Percentiles rank a stretch among this genome's conserved stretches.
Evolutionary conservation across 257 asterid species (phyloP).

Genomic region (Primulina huaijiensis): DNA sequence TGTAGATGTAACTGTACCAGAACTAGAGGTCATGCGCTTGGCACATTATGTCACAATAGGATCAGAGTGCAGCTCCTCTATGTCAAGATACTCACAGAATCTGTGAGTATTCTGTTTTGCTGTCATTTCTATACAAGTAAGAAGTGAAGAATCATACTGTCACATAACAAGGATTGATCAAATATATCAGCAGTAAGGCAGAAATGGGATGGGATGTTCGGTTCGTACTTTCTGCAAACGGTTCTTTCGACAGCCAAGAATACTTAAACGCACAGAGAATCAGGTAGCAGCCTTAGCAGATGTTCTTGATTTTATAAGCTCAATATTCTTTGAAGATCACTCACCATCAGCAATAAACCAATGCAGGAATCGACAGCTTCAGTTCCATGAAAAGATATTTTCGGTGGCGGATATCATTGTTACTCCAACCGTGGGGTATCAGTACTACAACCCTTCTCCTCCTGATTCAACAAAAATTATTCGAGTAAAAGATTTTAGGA

Average conservation of each 20-base stretch:
- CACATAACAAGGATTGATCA: background rate
- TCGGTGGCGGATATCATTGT: slow-evolving; percentile 75
- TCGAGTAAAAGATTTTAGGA: background rate
- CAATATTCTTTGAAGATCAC: background rate
- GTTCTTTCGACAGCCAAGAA: slow-evolving; percentile 75
- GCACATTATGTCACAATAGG: slow-evolving; percentile 82
- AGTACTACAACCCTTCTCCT: background rate
- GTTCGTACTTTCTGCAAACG: slow-evolving; percentile 66
- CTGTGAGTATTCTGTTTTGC: slow-evolving; percentile 34
- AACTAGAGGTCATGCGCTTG: slow-evolving; percentile 85
- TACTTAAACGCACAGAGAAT: slow-evolving; percentile 81
- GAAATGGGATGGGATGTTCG: slow-evolving; percentile 91
- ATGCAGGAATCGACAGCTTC: slow-evolving; percentile 64
- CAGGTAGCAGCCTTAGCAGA: slow-evolving; percentile 36
- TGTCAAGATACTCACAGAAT: slow-evolving; percentile 46
- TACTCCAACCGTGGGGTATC: slow-evolving; percentile 87
- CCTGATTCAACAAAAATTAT: background rate
- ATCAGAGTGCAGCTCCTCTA: slow-evolving; percentile 64
- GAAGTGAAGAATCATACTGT: background rate
- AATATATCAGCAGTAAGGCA: slow-evolving; percentile 42
- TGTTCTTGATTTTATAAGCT: background rate
- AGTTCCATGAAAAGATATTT: slow-evolving; percentile 65
- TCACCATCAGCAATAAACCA: background rate
- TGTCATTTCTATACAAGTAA: background rate
- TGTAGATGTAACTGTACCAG: slow-evolving; percentile 75